A percentile compares a stretch with the other conserved stretches of the same genome.
These are phyloP conservation scores for Yamadazyma triangularis DNA, from an alignment of 1,139 yeast genomes.

Conservation along the genomic window DNA sequence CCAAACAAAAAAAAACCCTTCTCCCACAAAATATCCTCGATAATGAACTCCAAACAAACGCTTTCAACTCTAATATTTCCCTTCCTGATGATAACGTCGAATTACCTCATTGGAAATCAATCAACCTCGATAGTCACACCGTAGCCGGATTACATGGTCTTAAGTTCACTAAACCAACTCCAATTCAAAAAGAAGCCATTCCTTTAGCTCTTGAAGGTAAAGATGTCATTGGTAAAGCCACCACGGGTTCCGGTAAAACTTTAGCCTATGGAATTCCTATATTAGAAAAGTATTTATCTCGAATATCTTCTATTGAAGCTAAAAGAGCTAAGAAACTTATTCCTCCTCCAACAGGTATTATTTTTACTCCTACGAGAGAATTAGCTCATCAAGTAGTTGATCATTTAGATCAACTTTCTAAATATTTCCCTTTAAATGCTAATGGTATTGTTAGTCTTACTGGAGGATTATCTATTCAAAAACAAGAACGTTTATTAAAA, in stretches of 20 bases:
- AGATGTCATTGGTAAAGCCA: constrained; percentile 92
- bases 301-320: constrained; percentile 17
- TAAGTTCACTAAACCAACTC: constrained; percentile 72
- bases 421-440: constrained; percentile 52
- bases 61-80: constrained; percentile 21
- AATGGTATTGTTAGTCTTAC: constrained; percentile 74
- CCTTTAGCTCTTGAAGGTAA: constrained; percentile 69
- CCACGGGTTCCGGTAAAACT: constrained; percentile 98
- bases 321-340: constrained; percentile 20
- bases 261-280: constrained; percentile 96
- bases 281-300: constrained; percentile 54
- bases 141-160: constrained; percentile 55
- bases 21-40: constrained; percentile 11
- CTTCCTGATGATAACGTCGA: constrained; percentile 40
- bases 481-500: constrained; percentile 75
- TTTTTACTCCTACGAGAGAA: constrained; percentile 95
- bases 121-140: constrained; percentile 42
- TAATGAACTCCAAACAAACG: constrained; percentile 14
- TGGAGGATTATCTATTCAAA: constrained; percentile 92
- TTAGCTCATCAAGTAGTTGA: constrained; percentile 90
- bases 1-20: constrained; percentile 6
- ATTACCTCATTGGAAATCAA: constrained; percentile 57
- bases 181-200: constrained; percentile 73
- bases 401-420: constrained; percentile 63
- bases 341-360: constrained; percentile 62